A percentile compares a stretch with the other conserved stretches of the same genome.
Evolutionary conservation across 805 yeast genomes (phyloP).

Genomic region (Kodamaea neixiangensis): DNA sequence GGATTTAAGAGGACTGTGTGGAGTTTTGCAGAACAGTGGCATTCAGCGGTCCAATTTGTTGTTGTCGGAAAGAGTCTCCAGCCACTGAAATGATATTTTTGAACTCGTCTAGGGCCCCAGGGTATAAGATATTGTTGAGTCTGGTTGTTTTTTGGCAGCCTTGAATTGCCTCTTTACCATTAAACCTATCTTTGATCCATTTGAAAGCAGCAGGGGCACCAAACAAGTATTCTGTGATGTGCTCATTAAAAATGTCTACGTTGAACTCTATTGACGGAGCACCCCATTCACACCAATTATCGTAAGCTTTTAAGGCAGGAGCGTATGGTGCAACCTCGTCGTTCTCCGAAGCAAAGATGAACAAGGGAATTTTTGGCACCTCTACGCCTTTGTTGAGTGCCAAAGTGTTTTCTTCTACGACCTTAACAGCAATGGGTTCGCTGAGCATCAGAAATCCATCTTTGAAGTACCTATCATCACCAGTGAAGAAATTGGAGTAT

Average conservation of each 20-base stretch:
- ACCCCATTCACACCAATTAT: slow-evolving; percentile 27
- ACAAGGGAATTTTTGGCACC: slow-evolving; percentile 12
- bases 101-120: slow-evolving; percentile 28
- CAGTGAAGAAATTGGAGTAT: slow-evolving; percentile 13
- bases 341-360: slow-evolving; percentile 13
- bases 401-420: slow-evolving; percentile 7
- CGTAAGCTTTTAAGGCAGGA: slow-evolving; percentile 17
- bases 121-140: slow-evolving; percentile 45
- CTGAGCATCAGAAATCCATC: slow-evolving; percentile 21
- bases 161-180: slow-evolving; percentile 14
- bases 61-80: slow-evolving; percentile 1
- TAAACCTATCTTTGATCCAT: slow-evolving; percentile 20
- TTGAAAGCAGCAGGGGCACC: slow-evolving; percentile 20
- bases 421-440: slow-evolving; percentile 3
- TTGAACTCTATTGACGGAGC: slow-evolving; percentile 23
- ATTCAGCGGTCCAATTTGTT: slow-evolving; percentile 7
- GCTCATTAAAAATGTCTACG: slow-evolving; percentile 26
- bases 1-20: not conserved
- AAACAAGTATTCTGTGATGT: slow-evolving; percentile 16
- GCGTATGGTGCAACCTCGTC: slow-evolving; percentile 16
- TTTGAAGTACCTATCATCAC: slow-evolving; percentile 13
- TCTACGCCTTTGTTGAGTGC: slow-evolving; percentile 3
- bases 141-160: slow-evolving; percentile 41
- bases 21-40: too few relatives aligned
- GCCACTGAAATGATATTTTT: not conserved